Evolutionary conservation across 352 stramenopile genomes (phyloP), one percentile per base, ranked within the genome.

Genomic region (Globisporangium iwayamae): DNA sequence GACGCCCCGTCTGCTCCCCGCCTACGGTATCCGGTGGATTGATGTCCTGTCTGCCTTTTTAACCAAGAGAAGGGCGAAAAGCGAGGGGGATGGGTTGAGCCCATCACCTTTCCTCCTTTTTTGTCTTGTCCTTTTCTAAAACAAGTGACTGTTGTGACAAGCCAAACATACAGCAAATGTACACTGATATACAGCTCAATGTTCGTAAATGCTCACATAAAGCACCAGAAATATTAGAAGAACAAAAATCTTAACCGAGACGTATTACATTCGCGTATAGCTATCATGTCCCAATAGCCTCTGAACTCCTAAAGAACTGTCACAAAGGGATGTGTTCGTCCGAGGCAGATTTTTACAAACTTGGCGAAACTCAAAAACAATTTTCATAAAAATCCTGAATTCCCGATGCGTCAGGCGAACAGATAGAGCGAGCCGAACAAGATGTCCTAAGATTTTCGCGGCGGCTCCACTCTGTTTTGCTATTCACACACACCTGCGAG

Each of bases 71-170:
- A 25, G 8, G n/a, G 46, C n/a, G n/a, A 10, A 52, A 7, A 51
- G 45, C 41, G 14, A 47, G 45, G n/a, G 45, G 45, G 45, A 51
- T 51, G 45, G 45, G 45, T 9, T 25, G n/a, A 13, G n/a, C 14
- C 41, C 41, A 47, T 47, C 41, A 20, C 41, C 41, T 36, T 28
- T 28, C 39, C 18, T 50, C 43, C 43, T 9, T 25, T 25, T 28
- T 51, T 51, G 45, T 51, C 45, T 51, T 51, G 45, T 51, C 45
- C n/a, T 51, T 22, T 51, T 28, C 43, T 18, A 28, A 50, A 50
- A 50, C 7, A 9, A 25, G 6, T 10, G 43, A 46, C 39, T 46
- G 39, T 8, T 46, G 39, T n/a, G 39, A 46, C 39, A 46, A 6
- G 1, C 14, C 13, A 45, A 45, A 18, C 14, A 45, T 45, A 45